Evolutionary conservation across 768 basidiomycete species (phyloP), one percentile per base, ranked within the genome.

Genomic region (Amanita pallidorosea): DNA sequence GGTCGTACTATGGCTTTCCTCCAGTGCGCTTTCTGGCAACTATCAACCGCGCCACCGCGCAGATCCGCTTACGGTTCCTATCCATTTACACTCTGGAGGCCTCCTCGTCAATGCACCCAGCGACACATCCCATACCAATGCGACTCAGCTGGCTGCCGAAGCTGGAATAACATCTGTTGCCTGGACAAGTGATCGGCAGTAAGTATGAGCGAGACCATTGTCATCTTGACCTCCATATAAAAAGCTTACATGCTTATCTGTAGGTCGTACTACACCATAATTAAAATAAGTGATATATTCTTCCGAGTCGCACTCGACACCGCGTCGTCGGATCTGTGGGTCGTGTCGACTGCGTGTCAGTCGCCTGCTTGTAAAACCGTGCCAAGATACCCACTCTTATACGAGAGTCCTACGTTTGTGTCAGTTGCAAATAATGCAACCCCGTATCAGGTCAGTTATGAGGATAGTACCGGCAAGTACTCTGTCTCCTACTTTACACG

Each of bases 281-380:
- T 88, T 51, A 63, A 75, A 55, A 67, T 73, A 23, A 88, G 86
- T 29, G 67, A 69, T 50, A 76, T 86, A 51, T 76, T 66, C 58
- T 83, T 88, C 57, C 80, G 85, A 13, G 77, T 81, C 17, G 79
- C 77, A 0, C 66, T 89, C 40, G 88, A 90, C 61, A 89, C 87
- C 1, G 88, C 72, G 15, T 88, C 86, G 7, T 69, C 83, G 13
- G 81, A 83, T 66, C 64, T 85, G 11, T 90, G 86, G 86, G 55
- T 89, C 17, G 59, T 78, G 40, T 83, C 85, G 13, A 81, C 85
- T 7, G 70, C 58, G 4, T 90, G 88, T 64, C 63, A 63, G 25
- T 72, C 79, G 11, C 57, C 60, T n/a, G 58, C 71, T 0, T 89
- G 88, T 64, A 67, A 68, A 42, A 56, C 61, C 3, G 69, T 83